A percentile compares a stretch with the other conserved stretches of the same genome.
phyloP scores from a whole-genome alignment of 1,284 basidiomycete genomes.

The Ganoderma boninense region DNA sequence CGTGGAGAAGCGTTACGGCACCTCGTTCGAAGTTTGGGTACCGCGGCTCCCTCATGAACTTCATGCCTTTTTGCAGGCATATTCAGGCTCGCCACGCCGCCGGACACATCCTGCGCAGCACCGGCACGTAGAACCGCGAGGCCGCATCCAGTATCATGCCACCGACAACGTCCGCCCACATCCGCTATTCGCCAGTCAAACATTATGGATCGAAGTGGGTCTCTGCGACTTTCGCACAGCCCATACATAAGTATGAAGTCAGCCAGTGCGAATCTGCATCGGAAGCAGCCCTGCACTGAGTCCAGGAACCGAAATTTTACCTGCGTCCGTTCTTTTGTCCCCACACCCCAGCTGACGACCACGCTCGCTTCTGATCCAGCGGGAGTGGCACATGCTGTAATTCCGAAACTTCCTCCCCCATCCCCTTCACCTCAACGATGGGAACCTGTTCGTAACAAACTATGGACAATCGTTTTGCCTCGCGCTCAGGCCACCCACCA shows the following conservation, averaged over 20 bases:
- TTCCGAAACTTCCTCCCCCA: not conserved
- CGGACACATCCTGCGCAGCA: not conserved
- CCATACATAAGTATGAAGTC: no score
- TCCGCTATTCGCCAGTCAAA: not conserved
- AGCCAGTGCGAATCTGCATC: not conserved
- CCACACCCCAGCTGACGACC: conserved; percentile 18
- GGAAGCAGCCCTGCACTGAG: not conserved
- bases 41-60: not conserved
- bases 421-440: conserved; percentile 1
- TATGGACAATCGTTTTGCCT: conserved; percentile 18
- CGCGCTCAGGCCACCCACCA: not conserved
- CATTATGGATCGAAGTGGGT: not conserved
- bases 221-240: not conserved
- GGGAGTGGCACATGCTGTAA: conserved; percentile 15
- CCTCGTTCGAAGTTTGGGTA: not conserved
- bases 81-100: not conserved
- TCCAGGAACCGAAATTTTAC: conserved; percentile 1
- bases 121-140: not conserved
- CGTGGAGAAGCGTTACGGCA: conserved; percentile 11
- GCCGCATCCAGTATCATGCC: not conserved
- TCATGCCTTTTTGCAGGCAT: not conserved
- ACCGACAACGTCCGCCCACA: not conserved
- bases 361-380: not conserved
- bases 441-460: conserved; percentile 23
- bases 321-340: not conserved